phyloP scores from a whole-genome alignment of 495 filamentous ascomycete genomes.

The Penicillium goetzii region DNA sequence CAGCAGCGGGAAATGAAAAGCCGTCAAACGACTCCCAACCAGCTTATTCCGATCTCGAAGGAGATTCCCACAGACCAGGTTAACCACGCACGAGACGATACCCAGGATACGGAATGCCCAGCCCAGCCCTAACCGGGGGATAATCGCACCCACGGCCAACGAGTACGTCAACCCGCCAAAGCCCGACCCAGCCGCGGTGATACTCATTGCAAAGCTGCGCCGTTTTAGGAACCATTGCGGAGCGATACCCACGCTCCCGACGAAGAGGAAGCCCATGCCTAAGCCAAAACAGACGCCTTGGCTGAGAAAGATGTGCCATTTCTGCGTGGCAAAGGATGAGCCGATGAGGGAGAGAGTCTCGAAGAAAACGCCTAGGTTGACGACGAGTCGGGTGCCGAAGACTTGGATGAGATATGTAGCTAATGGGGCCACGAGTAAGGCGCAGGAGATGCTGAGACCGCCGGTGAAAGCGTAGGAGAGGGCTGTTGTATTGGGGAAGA shows the following conservation, averaged over 20 bases:
- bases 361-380: constrained; percentile 64
- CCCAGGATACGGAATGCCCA: constrained; percentile 79
- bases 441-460: constrained; percentile 67
- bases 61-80: constrained; percentile 61
- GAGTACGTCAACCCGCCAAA: constrained; percentile 71
- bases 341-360: constrained; percentile 64
- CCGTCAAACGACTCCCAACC: constrained; percentile 62
- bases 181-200: constrained; percentile 73
- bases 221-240: constrained; percentile 79
- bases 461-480: constrained; percentile 74
- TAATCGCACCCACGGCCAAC: constrained; percentile 54
- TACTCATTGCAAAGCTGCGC: constrained; percentile 73
- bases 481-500: constrained; percentile 60
- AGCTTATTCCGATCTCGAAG: constrained; percentile 72
- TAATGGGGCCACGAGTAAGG: constrained; percentile 66
- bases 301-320: constrained; percentile 76
- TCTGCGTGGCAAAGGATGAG: constrained; percentile 66
- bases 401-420: constrained; percentile 61
- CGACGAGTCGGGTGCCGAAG: constrained; percentile 57
- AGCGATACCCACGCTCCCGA: constrained; percentile 67
- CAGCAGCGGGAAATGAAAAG: constrained; percentile 67
- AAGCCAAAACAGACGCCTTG: constrained; percentile 78
- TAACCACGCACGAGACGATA: constrained; percentile 67
- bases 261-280: constrained; percentile 79
- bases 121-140: constrained; percentile 61